Evolutionary conservation across 2,329 filamentous ascomycete genomes (phyloP).

Genomic region (Nakataea oryzae): DNA sequence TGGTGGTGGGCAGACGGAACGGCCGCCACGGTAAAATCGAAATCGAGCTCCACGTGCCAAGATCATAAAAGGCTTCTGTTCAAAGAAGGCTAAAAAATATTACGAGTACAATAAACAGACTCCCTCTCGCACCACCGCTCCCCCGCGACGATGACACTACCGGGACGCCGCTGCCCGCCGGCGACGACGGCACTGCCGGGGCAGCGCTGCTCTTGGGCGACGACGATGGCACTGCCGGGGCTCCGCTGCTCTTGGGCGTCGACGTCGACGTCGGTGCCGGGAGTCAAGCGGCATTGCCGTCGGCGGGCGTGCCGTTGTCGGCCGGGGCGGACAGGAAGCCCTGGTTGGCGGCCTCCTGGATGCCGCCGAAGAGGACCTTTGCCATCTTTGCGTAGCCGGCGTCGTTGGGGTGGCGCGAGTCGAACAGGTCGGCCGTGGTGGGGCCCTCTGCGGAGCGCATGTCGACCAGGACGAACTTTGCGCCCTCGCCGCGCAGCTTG

Average conservation of each 20-base stretch:
- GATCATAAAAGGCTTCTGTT: not conserved
- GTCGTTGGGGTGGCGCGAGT: slow-evolving; percentile 7
- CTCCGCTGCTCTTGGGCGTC: too few species aligned
- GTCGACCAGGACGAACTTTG: slow-evolving; percentile 11
- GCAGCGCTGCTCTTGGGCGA: too few species aligned
- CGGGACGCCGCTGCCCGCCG: too few species aligned
- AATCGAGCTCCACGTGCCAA: too few species aligned
- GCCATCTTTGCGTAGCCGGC: slow-evolving; percentile 8
- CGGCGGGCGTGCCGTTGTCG: not conserved
- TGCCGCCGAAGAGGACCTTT: slow-evolving; percentile 7
- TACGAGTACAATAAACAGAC: not conserved
- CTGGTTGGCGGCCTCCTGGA: slow-evolving; percentile 7
- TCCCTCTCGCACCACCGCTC: too few species aligned
- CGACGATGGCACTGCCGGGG: too few species aligned
- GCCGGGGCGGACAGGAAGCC: slow-evolving; percentile 7
- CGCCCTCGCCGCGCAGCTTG: slow-evolving; percentile 5
- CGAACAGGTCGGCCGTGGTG: slow-evolving; percentile 7
- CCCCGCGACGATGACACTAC: too few species aligned
- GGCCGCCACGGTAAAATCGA: too few species aligned
- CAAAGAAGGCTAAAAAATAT: not conserved
- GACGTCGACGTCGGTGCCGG: too few species aligned
- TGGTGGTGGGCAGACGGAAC: too few species aligned
- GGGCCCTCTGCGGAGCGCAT: slow-evolving; percentile 10
- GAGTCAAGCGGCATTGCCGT: not conserved
- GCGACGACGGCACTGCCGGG: too few species aligned